Evolutionary conservation across 768 basidiomycete species (phyloP).

Genomic region (Russula foetens): DNA sequence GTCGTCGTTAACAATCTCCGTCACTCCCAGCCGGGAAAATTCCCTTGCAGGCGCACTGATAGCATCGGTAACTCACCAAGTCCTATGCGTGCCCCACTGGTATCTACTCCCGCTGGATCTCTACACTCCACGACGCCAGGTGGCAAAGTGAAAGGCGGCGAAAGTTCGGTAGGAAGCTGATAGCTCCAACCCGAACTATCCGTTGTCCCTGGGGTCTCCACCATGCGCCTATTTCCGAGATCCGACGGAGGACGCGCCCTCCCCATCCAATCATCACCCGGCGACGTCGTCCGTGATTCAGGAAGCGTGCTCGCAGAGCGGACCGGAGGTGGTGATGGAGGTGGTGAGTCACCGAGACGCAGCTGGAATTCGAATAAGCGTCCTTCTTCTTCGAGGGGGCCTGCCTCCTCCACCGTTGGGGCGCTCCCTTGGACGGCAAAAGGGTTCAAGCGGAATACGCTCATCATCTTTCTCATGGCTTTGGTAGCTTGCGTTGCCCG

Average conservation of each 20-base stretch:
- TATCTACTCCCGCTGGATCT: slow-evolving; percentile 10
- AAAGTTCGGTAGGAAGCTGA: slow-evolving; percentile 16
- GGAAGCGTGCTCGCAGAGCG: slow-evolving; percentile 12
- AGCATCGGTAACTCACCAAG: slow-evolving; percentile 5
- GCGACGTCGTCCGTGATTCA: slow-evolving; percentile 12
- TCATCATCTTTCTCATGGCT: slow-evolving; percentile 71
- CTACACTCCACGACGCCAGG: slow-evolving; percentile 14
- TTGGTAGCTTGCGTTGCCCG: slow-evolving; percentile 67
- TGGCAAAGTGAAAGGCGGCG: slow-evolving; percentile 15
- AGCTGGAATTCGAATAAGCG: slow-evolving; percentile 20
- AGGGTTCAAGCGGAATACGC: slow-evolving; percentile 66
- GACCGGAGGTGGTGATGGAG: slow-evolving; percentile 12
- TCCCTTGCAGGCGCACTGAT: background rate
- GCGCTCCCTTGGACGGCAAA: slow-evolving; percentile 39
- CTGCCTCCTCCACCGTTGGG: slow-evolving; percentile 16
- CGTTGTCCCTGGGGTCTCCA: slow-evolving; percentile 4
- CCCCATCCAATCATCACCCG: slow-evolving; percentile 13
- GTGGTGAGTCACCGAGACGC: slow-evolving; percentile 10
- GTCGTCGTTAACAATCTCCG: background rate
- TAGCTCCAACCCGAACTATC: slow-evolving; percentile 15
- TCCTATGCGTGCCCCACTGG: slow-evolving; percentile 4
- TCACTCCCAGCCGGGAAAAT: background rate
- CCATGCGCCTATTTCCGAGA: slow-evolving; percentile 13
- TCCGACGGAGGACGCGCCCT: slow-evolving; percentile 13
- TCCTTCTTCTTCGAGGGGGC: slow-evolving; percentile 20